phyloP scores from a whole-genome alignment of 495 filamentous ascomycete genomes.

The Arthonia radiata region DNA sequence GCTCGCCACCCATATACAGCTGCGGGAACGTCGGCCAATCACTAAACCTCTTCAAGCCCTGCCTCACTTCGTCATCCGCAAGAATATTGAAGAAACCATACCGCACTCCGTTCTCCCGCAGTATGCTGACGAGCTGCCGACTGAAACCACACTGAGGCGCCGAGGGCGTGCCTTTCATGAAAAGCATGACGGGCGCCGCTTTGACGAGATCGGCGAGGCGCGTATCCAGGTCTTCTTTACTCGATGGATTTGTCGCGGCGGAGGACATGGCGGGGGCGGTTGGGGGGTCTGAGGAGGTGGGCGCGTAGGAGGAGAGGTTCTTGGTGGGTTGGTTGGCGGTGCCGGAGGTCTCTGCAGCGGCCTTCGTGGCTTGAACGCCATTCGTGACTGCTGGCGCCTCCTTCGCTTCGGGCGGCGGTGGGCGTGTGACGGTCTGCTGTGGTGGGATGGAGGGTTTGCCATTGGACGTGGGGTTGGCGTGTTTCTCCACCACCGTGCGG shows the following conservation, averaged over 20 bases:
- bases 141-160: slow-evolving; percentile 89
- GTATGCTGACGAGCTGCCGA: slow-evolving; percentile 57
- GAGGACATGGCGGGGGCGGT: slow-evolving; percentile 23
- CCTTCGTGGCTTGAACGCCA: slow-evolving; percentile 3
- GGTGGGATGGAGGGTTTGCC: slow-evolving; percentile 29
- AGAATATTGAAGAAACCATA: slow-evolving; percentile 99
- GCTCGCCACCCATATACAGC: slow-evolving; percentile 55
- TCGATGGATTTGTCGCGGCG: slow-evolving; percentile 21
- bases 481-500: slow-evolving; percentile 55
- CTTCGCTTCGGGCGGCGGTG: too few relatives aligned
- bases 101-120: slow-evolving; percentile 69
- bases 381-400: slow-evolving; percentile 2
- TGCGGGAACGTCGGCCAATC: slow-evolving; percentile 97
- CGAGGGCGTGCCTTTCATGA: slow-evolving; percentile 81
- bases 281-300: slow-evolving; percentile 19
- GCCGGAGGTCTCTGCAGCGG: slow-evolving; percentile 8
- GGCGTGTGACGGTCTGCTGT: slow-evolving; percentile 18
- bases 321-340: slow-evolving; percentile 6
- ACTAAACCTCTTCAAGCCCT: slow-evolving; percentile 82
- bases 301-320: slow-evolving; percentile 19
- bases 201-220: slow-evolving; percentile 61
- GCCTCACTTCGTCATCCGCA: slow-evolving; percentile 88
- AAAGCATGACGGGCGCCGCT: slow-evolving; percentile 92
- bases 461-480: slow-evolving; percentile 36
- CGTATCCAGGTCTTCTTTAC: slow-evolving; percentile 52